Conservation (phyloP, 2,329 filamentous ascomycete species). For the Colletotrichum somersetense region DNA sequence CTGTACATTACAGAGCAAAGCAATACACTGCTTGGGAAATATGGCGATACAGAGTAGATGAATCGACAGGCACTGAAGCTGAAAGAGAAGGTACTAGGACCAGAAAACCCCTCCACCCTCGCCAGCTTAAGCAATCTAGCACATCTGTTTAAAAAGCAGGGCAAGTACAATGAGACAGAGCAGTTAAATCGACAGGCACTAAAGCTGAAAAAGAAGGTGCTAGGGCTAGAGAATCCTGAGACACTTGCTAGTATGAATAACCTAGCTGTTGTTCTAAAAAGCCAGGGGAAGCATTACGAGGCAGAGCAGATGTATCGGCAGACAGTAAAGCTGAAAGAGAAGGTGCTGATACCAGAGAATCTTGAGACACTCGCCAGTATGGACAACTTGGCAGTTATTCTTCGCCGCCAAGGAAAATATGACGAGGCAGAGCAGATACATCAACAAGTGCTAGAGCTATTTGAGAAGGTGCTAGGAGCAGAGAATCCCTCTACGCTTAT, state of each 20-base stretch:
- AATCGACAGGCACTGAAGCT: too few relatives aligned
- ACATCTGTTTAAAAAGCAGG: constrained; percentile 6
- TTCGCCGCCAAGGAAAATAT: not conserved
- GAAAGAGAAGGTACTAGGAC: too few relatives aligned
- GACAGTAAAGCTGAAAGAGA: constrained; percentile 33
- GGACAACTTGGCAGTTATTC: constrained; percentile 35
- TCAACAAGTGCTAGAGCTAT: not conserved
- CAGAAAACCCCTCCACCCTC: too few relatives aligned
- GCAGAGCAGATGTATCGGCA: too few relatives aligned
- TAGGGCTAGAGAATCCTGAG: too few relatives aligned
- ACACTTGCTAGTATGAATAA: too few relatives aligned
- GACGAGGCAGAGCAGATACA: constrained; percentile 40
- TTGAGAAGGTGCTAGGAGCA: too few relatives aligned
- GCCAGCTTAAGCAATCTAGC: constrained; percentile 14
- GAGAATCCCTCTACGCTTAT: too few relatives aligned
- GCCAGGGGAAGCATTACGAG: constrained; percentile 10
- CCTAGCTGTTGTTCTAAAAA: too few relatives aligned
- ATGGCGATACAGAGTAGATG: not conserved
- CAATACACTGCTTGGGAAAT: not conserved
- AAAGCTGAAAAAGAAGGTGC: too few relatives aligned
- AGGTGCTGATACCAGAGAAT: constrained; percentile 40
- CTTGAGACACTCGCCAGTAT: constrained; percentile 28
- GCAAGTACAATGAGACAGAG: constrained; percentile 17
- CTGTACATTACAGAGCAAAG: not conserved
- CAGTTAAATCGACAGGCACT: too few relatives aligned